Base-by-base conservation (phyloP, 805 yeast genomes). In the Diddensiella santjacobensis region DNA sequence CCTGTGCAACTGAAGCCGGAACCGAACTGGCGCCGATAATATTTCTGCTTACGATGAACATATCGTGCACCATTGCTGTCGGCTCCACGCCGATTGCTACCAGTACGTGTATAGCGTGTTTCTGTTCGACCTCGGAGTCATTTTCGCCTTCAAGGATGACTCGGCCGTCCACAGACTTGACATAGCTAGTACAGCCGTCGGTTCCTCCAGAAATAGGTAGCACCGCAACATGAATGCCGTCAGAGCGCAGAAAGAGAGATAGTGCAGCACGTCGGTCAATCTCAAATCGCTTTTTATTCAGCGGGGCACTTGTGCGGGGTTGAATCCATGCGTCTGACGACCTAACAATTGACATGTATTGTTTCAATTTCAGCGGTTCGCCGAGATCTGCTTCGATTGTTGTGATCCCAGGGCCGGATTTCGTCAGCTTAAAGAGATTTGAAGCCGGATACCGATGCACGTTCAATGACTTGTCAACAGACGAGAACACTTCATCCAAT, bases 191-290 rank as follows among this genome's bases (percentile, higher is more conserved):
- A 23, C 52, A 56, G 24, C 42, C 20, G 33, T 56, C 55, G 29
- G 33, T n/a, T 23, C 50, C 39, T n/a, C 55, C 60, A 4, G 62
- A 51, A 19, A 49, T 24, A 10, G 62, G 59, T 22, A 59, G 23
- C 4, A 60, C 41, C 4, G 49, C 59, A 5, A 60, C 58, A 38
- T 60, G 54, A 15, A 39, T 23, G 3, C 60, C 63, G 42, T 60
- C 63, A 10, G 23, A 31, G 11, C 60, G 50, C 26, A 49, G 46
- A 22, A 45, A 42, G 3, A 35, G 2, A 4, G 42, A 11, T 19
- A 44, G 22, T n/a, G 48, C 50, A 3, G 46, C 54, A n/a, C 42
- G 18, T 3, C 44, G 39, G 24, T 44, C 48, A 17, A 47, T 19
- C 5, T 26, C 38, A 17, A 38, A 44, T 4, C n/a, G 10, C 3